Evolutionary conservation across 352 stramenopile species (phyloP), one percentile per base, ranked within the genome.

Genomic region (Phytophthora citrophthora): DNA sequence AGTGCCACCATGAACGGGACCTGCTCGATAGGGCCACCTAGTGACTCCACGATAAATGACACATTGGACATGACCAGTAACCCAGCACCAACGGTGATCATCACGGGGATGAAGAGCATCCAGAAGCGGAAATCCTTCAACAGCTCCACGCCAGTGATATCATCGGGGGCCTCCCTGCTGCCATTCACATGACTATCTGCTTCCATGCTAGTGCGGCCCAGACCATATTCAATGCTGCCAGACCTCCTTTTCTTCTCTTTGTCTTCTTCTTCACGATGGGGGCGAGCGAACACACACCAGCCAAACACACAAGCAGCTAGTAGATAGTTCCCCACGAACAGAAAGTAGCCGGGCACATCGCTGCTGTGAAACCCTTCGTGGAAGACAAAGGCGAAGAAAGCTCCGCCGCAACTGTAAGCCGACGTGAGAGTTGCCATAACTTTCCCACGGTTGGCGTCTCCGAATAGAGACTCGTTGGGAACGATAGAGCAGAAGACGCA

Each of bases 31-130:
- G 73, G 68, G 0, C 83, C 85, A 13, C 72, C 69, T 13, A 90
- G 68, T 11, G 85, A 92, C 61, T 95, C 85, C 32, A 94, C 79
- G 47, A 95, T 90, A 63, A 95, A 95, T 5, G 85, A 79, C 4
- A 95, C 77, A 57, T 95, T 95, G 26, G 86, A 91, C 81, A 95
- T 92, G 44, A 95, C 74, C 49, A 94, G 81, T 8, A 94, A 48
- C 0, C 80, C 81, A 1, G 79, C 78, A 23, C 87, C 87, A 64
- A 95, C 81, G 26, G 86, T 57, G 54, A 95, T 85, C 51, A 95
- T 79, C 39, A 95, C 83, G 4, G 81, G 70, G 5, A 79, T 63
- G 47, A 95, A 94, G 11, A 95, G 77, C 58, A 94, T 71, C 80
- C 79, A 91, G 59, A 95, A 95, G 34, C 81, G 80, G 20, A 61